These are phyloP conservation scores for Phyllostachys edulis DNA, from an alignment of 176 grass and related monocot species.

Conservation along the genomic window DNA sequence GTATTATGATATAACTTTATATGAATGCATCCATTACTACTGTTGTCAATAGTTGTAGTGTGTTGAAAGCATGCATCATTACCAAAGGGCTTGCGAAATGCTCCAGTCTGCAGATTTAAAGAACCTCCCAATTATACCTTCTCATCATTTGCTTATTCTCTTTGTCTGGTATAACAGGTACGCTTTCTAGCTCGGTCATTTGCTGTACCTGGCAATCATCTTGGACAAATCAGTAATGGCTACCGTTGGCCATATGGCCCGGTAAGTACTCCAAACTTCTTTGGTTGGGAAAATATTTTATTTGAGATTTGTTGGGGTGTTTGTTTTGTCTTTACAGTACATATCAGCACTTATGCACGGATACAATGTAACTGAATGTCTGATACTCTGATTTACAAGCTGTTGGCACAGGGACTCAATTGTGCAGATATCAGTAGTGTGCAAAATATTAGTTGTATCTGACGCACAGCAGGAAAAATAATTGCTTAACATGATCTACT, in stretches of 20 bases:
- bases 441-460: not conserved
- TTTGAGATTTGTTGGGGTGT: not conserved
- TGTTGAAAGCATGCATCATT: not conserved
- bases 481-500: not conserved
- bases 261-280: conserved; percentile 48
- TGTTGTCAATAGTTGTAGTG: not conserved
- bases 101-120: conserved; percentile 13
- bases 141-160: not conserved
- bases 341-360: not conserved
- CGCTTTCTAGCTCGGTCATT: conserved; percentile 93
- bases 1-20: not conserved
- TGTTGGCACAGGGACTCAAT: not conserved
- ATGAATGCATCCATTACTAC: not conserved
- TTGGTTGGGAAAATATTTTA: conserved; percentile 1
- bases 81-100: not conserved
- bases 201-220: conserved; percentile 92
- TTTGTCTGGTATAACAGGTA: conserved; percentile 53
- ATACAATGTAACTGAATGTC: not conserved
- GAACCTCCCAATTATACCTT: not conserved
- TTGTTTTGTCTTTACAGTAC: not conserved
- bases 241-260: conserved; percentile 98
- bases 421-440: not conserved
- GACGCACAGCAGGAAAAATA: not conserved
- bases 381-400: not conserved
- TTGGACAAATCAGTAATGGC: conserved; percentile 88